Conservation (phyloP, 495 filamentous ascomycete genomes). For the Xylaria castorea region DNA sequence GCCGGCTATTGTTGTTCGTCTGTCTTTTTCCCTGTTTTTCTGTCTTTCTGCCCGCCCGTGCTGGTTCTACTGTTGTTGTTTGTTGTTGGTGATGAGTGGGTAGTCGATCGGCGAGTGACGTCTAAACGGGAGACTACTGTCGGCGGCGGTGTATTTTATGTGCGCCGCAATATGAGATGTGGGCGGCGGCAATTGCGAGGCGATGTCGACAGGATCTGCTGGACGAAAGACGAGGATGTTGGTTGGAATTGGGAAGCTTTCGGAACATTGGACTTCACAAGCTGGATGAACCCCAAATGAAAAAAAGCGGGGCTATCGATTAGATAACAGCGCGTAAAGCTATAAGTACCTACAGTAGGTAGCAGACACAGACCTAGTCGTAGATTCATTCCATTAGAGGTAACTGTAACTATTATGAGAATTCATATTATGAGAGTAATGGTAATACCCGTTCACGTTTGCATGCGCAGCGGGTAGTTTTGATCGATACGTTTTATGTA, state of each 20-base stretch:
- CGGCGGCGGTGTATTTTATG: background rate
- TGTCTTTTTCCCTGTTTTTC: background rate
- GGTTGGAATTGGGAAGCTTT: background rate
- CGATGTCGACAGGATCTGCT: background rate
- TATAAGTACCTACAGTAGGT: too few species aligned
- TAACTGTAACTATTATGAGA: too few species aligned
- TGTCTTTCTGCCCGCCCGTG: background rate
- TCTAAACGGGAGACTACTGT: background rate
- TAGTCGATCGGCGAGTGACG: background rate
- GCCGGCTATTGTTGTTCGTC: background rate
- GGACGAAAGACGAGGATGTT: background rate
- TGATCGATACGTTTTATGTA: too few species aligned
- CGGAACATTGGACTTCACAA: background rate
- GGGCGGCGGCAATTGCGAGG: background rate
- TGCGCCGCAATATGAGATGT: background rate
- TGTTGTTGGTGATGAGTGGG: background rate
- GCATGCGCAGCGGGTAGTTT: too few species aligned
- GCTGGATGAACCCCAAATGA: slow-evolving; percentile 2
- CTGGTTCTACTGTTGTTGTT: background rate
- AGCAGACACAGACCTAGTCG: background rate
- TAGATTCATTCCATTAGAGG: background rate
- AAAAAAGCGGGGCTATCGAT: slow-evolving; percentile 3
- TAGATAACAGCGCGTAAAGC: background rate
- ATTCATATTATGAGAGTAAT: too few species aligned
- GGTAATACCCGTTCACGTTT: too few species aligned